Base-by-base conservation (phyloP, 202 grass and related monocot species). In the Saccharum hybrid region DNA sequence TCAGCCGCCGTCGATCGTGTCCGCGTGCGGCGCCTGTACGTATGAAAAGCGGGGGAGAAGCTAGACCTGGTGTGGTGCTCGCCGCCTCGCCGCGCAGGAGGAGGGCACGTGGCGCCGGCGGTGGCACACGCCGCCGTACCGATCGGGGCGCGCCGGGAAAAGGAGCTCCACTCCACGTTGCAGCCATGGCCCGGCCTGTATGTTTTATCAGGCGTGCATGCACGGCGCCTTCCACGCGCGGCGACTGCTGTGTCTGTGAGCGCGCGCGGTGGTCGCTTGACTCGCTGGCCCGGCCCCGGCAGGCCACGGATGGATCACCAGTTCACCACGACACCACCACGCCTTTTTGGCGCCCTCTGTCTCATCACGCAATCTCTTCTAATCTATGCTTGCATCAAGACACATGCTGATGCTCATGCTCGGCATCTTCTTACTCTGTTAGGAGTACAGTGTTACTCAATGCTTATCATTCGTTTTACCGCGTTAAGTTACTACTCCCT, bases 111-210 rank as follows among this genome's bases (percentile, higher is more conserved):
- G 76, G 87, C 43, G 41, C 82, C 76, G 76, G 11, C 11, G 43
- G 11, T 14, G 43, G 43, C 11, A 46, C 11, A 1, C 10, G 43
- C 63, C 51, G 63, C 86, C 86, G 76, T 84, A 88, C 81, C 57
- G 68, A 80, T 64, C 56, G 67, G 9, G 0, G 21, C 34, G 33
- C 42, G 28, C 69, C 51, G 41, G 4, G 30, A 7, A 39, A 80
- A 77, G 71, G 40, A 66, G 82, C 70, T 81, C 14, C 81, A 81
- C 70, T 81, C 14, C 81, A 81, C 76, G 76, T 33, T 80, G 16
- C 76, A 1, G 74, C 85, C 65, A 82, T 76, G 34, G 45, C 72
- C 39, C 2, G 3, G 22, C 10, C 59, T 28, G 43, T 74, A 11
- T 81, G 1, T 78, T 83, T 78, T 77, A 56, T 43, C 38, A 42